phyloP scores from a whole-genome alignment of 345 rosid genomes.

The Eucalyptus leucophloia region DNA sequence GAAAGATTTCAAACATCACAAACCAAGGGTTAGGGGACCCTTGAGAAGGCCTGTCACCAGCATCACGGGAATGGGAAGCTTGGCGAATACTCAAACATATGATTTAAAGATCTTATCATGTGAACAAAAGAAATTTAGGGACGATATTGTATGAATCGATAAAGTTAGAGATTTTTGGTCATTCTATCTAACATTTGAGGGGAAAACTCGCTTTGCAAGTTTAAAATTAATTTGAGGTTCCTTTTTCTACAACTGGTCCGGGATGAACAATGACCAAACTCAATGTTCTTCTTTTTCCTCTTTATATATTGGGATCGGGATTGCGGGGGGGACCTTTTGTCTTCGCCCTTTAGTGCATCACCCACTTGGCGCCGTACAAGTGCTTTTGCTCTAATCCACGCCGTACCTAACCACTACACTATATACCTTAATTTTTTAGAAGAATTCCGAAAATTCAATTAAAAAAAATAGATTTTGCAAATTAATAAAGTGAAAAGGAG shows the following conservation, averaged over 20 bases:
- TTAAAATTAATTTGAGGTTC: too few species aligned
- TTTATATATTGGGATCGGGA: background rate
- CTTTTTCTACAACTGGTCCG: background rate
- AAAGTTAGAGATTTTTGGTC: background rate
- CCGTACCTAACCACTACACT: background rate
- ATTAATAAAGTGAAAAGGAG: background rate
- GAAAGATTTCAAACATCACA: background rate
- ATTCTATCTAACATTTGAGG: too few species aligned
- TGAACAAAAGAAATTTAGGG: background rate
- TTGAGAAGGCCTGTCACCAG: background rate
- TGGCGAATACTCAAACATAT: background rate
- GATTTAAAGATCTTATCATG: background rate
- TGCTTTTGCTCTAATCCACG: background rate
- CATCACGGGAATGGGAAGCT: background rate
- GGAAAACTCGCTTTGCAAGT: background rate
- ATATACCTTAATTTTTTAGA: background rate
- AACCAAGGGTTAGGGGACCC: too few species aligned
- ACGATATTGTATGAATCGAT: too few species aligned
- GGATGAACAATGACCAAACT: background rate
- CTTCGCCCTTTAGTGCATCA: background rate
- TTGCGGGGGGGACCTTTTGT: background rate
- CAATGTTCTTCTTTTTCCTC: background rate
- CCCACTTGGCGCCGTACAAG: background rate
- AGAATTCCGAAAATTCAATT: background rate
- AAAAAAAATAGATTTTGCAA: background rate